Evolutionary conservation across 2,329 filamentous ascomycete genomes (phyloP).

Genomic region (Diaporthe ilicicola): DNA sequence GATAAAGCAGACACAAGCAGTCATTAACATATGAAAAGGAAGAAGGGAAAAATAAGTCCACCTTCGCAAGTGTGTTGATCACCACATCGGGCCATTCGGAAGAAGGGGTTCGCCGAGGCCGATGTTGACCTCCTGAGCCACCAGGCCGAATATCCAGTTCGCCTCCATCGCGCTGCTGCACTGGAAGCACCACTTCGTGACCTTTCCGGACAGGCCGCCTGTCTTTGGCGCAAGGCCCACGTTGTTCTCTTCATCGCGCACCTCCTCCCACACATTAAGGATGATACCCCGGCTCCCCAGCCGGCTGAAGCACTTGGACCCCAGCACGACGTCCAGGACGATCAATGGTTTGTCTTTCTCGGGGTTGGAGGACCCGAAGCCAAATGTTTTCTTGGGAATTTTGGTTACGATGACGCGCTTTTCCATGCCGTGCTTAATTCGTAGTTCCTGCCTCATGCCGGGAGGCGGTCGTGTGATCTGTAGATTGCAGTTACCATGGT

Average conservation of each 20-base stretch:
- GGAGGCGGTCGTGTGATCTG: constrained; percentile 81
- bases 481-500: constrained; percentile 85
- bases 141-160: constrained; percentile 62
- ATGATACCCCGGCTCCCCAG: constrained; percentile 88
- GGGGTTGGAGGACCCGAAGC: constrained; percentile 40
- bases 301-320: constrained; percentile 84
- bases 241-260: constrained; percentile 69
- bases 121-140: constrained; percentile 64
- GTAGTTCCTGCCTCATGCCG: constrained; percentile 65
- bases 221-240: constrained; percentile 60
- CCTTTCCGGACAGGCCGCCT: constrained; percentile 61
- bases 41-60: constrained; percentile 17
- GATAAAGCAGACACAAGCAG: constrained; percentile 1
- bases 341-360: constrained; percentile 65
- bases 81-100: not conserved
- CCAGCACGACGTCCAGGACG: constrained; percentile 84
- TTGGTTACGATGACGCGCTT: constrained; percentile 85
- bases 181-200: constrained; percentile 72
- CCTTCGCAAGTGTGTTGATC: not conserved
- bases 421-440: constrained; percentile 73
- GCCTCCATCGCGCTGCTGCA: constrained; percentile 62
- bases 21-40: constrained; percentile 27
- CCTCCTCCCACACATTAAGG: constrained; percentile 85
- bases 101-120: constrained; percentile 16
- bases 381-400: constrained; percentile 65